Percentiles rank a stretch among this genome's conserved stretches.
Conservation (phyloP, 1,284 basidiomycete genomes). For the Leccinum cinnamomeum region DNA sequence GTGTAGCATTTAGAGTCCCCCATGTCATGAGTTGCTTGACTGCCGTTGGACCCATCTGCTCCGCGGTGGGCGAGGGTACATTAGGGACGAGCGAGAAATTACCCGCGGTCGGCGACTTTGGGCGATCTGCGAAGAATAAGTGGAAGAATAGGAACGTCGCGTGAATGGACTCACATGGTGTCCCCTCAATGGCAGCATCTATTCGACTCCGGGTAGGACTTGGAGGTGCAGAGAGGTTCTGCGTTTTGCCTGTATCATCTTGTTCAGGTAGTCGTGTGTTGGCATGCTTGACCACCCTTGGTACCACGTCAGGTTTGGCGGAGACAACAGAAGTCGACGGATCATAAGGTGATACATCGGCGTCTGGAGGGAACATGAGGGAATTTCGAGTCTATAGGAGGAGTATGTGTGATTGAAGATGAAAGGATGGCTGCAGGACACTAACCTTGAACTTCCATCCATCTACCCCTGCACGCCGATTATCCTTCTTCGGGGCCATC, state of each 20-base stretch:
- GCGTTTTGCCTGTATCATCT: constrained; percentile 45
- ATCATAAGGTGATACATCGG: constrained; percentile 80
- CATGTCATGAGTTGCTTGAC: constrained; percentile 91
- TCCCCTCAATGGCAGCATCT: constrained; percentile 85
- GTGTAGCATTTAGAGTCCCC: constrained; percentile 87
- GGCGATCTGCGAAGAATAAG: constrained; percentile 47
- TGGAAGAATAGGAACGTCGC: background rate
- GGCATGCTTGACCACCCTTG: constrained; percentile 69
- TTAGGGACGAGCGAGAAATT: constrained; percentile 76
- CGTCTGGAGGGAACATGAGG: constrained; percentile 91
- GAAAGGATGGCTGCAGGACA: constrained; percentile 1
- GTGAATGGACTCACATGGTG: constrained; percentile 54
- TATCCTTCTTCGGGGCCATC: constrained; percentile 75
- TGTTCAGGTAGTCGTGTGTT: constrained; percentile 81
- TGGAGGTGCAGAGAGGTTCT: constrained; percentile 61
- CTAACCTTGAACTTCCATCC: constrained; percentile 87
- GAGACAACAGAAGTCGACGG: constrained; percentile 35
- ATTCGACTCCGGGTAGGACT: constrained; percentile 88
- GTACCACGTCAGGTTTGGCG: constrained; percentile 44
- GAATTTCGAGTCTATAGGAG: constrained; percentile 75
- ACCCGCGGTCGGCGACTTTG: constrained; percentile 54
- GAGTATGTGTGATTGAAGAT: constrained; percentile 5
- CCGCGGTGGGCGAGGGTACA: constrained; percentile 83
- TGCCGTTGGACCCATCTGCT: constrained; percentile 70
- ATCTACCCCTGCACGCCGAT: constrained; percentile 66